Conservation (phyloP, 23 red algal species). For the Rhodosorus marinus region DNA sequence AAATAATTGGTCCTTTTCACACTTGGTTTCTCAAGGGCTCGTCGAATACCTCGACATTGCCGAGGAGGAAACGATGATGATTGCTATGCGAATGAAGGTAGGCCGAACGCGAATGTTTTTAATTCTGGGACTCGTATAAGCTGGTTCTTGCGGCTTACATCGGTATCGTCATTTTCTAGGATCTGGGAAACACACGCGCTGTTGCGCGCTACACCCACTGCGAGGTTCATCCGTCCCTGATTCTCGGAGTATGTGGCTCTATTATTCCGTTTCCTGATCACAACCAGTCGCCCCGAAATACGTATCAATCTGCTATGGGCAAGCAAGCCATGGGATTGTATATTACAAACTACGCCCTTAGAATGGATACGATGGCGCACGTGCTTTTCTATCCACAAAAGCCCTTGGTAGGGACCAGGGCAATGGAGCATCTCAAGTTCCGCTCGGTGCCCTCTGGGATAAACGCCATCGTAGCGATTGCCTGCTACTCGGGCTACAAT, state of each 20-base stretch:
- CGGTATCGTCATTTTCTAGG: no score
- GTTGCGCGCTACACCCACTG: conserved; percentile 74
- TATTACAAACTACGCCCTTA: conserved; percentile 73
- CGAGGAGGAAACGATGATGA: conserved; percentile 98
- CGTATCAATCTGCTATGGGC: conserved; percentile 98
- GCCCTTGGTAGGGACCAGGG: conserved; percentile 77
- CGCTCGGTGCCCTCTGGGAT: conserved; percentile 90
- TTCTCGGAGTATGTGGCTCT: conserved; percentile 96
- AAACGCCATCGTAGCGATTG: conserved; percentile 94
- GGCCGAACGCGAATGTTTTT: no score
- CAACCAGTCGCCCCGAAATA: conserved; percentile 98
- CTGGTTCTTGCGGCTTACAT: no score
- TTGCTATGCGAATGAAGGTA: conserved; percentile 97
- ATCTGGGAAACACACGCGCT: conserved; percentile 38
- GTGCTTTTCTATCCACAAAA: conserved; percentile 98
- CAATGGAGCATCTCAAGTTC: conserved; percentile 96
- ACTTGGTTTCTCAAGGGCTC: conserved; percentile 31
- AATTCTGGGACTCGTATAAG: no score
- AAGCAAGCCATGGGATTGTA: conserved; percentile 99
- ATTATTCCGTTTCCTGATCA: conserved; percentile 99
- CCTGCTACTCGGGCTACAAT: conserved; percentile 99
- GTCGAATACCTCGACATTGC: conserved; percentile 93
- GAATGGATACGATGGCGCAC: conserved; percentile 99
- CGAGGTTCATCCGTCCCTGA: conserved; percentile 97
- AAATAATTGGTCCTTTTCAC: conserved; percentile 23